These are phyloP conservation scores for Oryza meyeriana DNA, from an alignment of 176 grass and related monocot species.

Conservation along the genomic window DNA sequence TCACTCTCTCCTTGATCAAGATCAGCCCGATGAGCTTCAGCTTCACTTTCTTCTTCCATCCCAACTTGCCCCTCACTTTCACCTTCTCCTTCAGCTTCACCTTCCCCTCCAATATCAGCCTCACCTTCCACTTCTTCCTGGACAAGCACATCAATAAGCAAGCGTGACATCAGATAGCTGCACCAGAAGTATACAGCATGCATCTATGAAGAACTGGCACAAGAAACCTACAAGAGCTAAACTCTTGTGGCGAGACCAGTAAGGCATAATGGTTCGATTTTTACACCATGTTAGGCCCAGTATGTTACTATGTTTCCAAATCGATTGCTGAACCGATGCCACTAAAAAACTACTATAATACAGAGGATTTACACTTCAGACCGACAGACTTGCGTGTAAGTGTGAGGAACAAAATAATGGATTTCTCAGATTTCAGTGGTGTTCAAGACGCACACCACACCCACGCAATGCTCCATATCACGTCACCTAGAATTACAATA, in stretches of 20 bases:
- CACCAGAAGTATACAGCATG: neutral
- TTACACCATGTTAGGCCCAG: neutral
- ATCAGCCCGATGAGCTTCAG: slow-evolving; percentile 59
- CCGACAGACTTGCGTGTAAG: neutral
- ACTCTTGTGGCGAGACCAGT: neutral
- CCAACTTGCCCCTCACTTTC: slow-evolving; percentile 80
- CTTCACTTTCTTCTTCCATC: slow-evolving; percentile 88
- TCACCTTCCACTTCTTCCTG: slow-evolving; percentile 87
- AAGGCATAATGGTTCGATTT: neutral
- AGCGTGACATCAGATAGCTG: slow-evolving; percentile 5
- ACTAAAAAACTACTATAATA: neutral
- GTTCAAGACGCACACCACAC: neutral
- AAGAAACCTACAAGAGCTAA: slow-evolving; percentile 10
- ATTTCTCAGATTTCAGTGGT: neutral
- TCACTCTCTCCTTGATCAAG: slow-evolving; percentile 72
- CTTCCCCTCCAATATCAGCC: slow-evolving; percentile 63
- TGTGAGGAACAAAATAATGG: neutral
- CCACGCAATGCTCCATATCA: neutral
- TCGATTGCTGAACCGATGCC: neutral
- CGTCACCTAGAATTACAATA: neutral
- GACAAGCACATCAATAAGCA: slow-evolving; percentile 22
- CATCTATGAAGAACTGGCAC: slow-evolving; percentile 1
- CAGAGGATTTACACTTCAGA: neutral
- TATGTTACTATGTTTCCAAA: slow-evolving; percentile 5
- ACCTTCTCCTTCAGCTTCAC: slow-evolving; percentile 63